Evolutionary conservation across 495 filamentous ascomycete species (phyloP), one percentile per base, ranked within the genome.

Genomic region (Podospora australis): DNA sequence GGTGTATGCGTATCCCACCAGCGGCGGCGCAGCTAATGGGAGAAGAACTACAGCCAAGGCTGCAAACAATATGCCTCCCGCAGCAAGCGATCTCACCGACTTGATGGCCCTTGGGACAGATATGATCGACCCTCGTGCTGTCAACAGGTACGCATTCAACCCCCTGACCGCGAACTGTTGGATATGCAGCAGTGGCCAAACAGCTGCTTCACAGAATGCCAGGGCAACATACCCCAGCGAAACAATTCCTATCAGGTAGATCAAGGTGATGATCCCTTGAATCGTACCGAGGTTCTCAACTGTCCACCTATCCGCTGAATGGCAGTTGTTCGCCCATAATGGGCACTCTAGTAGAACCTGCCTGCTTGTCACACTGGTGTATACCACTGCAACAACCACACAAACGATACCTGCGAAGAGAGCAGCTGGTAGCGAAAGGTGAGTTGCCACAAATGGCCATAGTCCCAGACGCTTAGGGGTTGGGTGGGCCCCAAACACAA

Each of bases 301-400:
- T 1, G 59, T 63, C 62, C 62, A 65, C 2, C 11, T 23, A 39
- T 59, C 57, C 7, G 48, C 40, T 6, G 28, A 25, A 10, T 14
- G 20, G 30, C 62, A 65, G 23, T 32, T 36, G 10, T 30, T 43
- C 5, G 60, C 55, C 62, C 62, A 65, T 3, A 39, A 0, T 4
- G 62, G 59, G 29, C 62, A 65, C 6, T 59, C 44, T 3, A 65
- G n/a, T n/a, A n/a, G 46, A n/a, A 54, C n/a, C 43, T 55, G 53
- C 16, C 42, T 58, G 48, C 53, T 56, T 1, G 50, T 19, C 9
- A 46, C 21, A 42, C 22, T 52, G 5, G 62, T 61, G 45, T 59
- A 61, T 14, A 52, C 52, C 22, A 65, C 55, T 13, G 59, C 52
- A 13, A 55, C 62, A 14, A 58, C 35, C 17, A 51, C 38, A 20